Evolutionary conservation across 1,139 yeast genomes (phyloP), one percentile per base, ranked within the genome.

Genomic region (Debaryomyces udenii): DNA sequence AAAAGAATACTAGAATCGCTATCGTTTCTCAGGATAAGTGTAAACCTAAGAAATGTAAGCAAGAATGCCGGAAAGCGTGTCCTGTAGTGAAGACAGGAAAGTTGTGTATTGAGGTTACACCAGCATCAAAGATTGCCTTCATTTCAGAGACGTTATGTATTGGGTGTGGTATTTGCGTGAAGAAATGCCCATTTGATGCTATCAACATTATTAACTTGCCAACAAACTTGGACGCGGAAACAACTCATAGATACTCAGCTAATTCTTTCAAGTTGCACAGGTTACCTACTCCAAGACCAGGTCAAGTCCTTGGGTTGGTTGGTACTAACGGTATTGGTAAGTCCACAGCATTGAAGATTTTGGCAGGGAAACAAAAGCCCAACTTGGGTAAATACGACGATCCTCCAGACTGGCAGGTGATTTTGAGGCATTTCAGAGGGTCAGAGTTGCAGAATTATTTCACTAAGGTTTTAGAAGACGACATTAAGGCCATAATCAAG

Each of bases 311-410:
- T 53, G 99, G 99, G 51, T 78, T 93, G 55, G 99, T 93, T 38
- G 99, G 99, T 61, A 88, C 98, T 45, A 93, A 93, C 75, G 99
- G 99, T 89, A 93, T 93, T 60, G 99, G 99, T 57, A 93, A 93
- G 64, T 86, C 96, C 9, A 93, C 99, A n/a, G 99, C 99, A 9
- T 77, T 93, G 61, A 93, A 93, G 72, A 91, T 93, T 62, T 79
- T 93, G 55, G 96, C 98, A n/a, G 99, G 98, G 61, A 93, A 91
- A 68, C 95, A 91, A 67, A 93, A 91, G 69, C 99, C 99, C 51
- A 93, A 93, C 64, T 74, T 93, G 65, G 99, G 99, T 43, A 79
- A 83, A 58, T 93, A 76, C 62, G 98, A 91, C 52, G 86, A 87
- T 61, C 98, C 99, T 34, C 99, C 99, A 20, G 94, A 87, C 66